Percentiles rank a stretch among this genome's conserved stretches.
These are phyloP conservation scores for Nemophila menziesii DNA, from an alignment of 257 asterid species.

Conservation along the genomic window DNA sequence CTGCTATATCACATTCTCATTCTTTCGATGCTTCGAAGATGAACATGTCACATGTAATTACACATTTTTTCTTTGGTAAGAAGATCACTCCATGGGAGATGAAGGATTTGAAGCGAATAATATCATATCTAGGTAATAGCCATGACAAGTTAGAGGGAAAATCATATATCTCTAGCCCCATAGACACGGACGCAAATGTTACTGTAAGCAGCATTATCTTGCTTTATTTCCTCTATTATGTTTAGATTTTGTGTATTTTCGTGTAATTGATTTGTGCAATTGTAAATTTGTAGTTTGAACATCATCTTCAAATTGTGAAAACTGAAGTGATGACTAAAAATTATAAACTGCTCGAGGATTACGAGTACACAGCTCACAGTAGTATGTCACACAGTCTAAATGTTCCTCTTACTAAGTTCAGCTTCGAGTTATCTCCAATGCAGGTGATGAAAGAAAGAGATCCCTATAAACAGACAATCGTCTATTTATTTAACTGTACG, in stretches of 20 bases:
- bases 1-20: conserved; percentile 85
- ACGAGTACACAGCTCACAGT: conserved; percentile 93
- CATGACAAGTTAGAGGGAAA: conserved; percentile 61
- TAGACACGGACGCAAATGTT: conserved; percentile 67
- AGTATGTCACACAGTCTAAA: conserved; percentile 70
- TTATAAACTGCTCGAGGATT: conserved; percentile 71
- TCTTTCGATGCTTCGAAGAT: conserved; percentile 93
- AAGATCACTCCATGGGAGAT: conserved; percentile 52
- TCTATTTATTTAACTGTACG: background rate
- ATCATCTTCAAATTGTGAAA: conserved; percentile 87
- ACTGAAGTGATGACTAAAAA: conserved; percentile 84
- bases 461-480: conserved; percentile 3
- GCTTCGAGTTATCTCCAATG: conserved; percentile 84
- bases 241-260: background rate
- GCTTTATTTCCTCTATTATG: background rate
- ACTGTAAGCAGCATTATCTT: conserved; percentile 43
- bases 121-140: conserved; percentile 73
- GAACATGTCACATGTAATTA: conserved; percentile 88
- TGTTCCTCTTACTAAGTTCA: conserved; percentile 81
- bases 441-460: conserved; percentile 56
- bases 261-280: background rate
- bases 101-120: conserved; percentile 60
- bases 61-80: conserved; percentile 80
- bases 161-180: conserved; percentile 74
- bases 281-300: conserved; percentile 59